Evolutionary conservation across 2,329 filamentous ascomycete species (phyloP).

Genomic region (Aspergillus tamarii): DNA sequence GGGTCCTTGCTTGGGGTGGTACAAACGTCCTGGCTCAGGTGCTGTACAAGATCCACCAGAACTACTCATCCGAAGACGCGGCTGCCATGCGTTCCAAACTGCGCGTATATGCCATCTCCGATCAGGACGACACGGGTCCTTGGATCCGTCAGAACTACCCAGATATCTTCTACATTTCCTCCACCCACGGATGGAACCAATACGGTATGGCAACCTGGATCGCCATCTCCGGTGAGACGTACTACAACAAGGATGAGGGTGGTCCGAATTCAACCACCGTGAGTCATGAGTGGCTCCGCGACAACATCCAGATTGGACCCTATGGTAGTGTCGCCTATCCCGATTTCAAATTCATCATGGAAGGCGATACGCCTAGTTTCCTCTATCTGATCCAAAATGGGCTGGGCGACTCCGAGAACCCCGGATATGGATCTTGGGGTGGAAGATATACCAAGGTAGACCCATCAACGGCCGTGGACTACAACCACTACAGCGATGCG

Average conservation of each 20-base stretch:
- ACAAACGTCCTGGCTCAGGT: constrained; percentile 57
- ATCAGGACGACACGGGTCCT: constrained; percentile 60
- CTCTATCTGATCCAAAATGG: constrained; percentile 48
- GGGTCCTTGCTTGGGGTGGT: constrained; percentile 59
- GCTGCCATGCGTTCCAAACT: constrained; percentile 44
- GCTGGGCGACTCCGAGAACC: constrained; percentile 40
- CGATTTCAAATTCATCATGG: constrained; percentile 54
- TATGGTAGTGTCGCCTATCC: constrained; percentile 49
- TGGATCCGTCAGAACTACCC: constrained; percentile 61
- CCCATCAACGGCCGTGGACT: background rate
- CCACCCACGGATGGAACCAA: constrained; percentile 49
- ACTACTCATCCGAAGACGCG: constrained; percentile 32
- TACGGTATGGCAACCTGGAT: constrained; percentile 51
- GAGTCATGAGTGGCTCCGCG: constrained; percentile 55
- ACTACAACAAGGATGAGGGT: constrained; percentile 52
- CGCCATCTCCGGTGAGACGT: constrained; percentile 41
- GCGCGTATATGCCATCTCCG: constrained; percentile 59
- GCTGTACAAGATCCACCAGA: constrained; percentile 39
- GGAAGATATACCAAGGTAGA: constrained; percentile 41
- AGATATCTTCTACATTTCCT: constrained; percentile 59
- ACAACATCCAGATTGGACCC: constrained; percentile 57
- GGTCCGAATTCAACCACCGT: constrained; percentile 55
- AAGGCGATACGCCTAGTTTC: constrained; percentile 52
- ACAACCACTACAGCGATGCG: constrained; percentile 37
- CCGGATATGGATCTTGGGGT: constrained; percentile 48